phyloP scores from a whole-genome alignment of 192 early-diverging fungal genomes.

The Oehlia diaphana region DNA sequence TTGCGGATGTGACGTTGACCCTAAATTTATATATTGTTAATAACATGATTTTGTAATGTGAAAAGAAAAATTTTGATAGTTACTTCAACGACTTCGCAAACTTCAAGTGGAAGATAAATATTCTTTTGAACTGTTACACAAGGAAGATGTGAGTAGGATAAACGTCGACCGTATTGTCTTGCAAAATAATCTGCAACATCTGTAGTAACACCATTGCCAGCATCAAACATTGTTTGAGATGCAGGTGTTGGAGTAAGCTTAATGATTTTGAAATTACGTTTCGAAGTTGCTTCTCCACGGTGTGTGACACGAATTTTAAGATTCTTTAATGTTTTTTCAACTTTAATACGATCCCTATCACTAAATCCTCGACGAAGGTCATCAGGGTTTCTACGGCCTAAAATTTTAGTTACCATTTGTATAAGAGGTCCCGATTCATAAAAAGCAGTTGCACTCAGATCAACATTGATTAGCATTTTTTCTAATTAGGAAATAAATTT shows the following conservation, averaged over 20 bases:
- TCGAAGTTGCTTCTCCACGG: slow-evolving; percentile 55
- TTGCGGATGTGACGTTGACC: slow-evolving; percentile 85
- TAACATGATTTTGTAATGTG: neutral
- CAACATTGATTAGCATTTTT: slow-evolving; percentile 67
- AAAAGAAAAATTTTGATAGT: neutral
- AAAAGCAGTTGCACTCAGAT: slow-evolving; percentile 67
- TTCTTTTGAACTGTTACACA: slow-evolving; percentile 70
- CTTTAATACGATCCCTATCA: slow-evolving; percentile 36
- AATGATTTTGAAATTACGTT: slow-evolving; percentile 66
- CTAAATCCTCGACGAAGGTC: slow-evolving; percentile 45
- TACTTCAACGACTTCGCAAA: slow-evolving; percentile 72
- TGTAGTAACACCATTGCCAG: slow-evolving; percentile 51
- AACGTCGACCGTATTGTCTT: slow-evolving; percentile 65
- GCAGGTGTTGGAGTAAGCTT: slow-evolving; percentile 72
- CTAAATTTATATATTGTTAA: slow-evolving; percentile 18
- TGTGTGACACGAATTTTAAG: slow-evolving; percentile 56
- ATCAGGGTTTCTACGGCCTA: slow-evolving; percentile 51
- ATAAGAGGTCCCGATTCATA: slow-evolving; percentile 66
- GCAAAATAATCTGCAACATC: slow-evolving; percentile 76
- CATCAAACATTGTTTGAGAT: slow-evolving; percentile 67
- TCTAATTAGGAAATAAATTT: slow-evolving; percentile 20
- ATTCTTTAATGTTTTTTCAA: slow-evolving; percentile 53
- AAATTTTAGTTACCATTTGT: slow-evolving; percentile 63
- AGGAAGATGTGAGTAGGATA: slow-evolving; percentile 80
- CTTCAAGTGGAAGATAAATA: slow-evolving; percentile 82